phyloP scores from a whole-genome alignment of 192 early-diverging fungal species.

The Coemansia aciculifera region DNA sequence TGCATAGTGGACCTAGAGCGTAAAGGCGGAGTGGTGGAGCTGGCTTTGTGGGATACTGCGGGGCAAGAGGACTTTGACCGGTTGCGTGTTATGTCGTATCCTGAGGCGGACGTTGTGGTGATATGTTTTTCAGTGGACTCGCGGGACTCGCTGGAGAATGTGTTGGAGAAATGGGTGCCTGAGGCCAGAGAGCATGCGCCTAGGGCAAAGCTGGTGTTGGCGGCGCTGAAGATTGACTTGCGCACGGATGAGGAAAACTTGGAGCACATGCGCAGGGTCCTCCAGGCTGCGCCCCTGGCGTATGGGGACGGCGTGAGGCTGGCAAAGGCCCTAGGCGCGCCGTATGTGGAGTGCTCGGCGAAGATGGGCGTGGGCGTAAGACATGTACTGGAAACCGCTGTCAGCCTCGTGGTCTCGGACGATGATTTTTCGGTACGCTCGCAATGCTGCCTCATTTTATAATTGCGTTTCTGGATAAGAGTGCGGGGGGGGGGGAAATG shows the following conservation, averaged over 20 bases:
- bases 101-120: conserved; percentile 89
- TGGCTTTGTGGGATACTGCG: conserved; percentile 97
- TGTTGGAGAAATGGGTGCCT: conserved; percentile 54
- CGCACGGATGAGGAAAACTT: conserved; percentile 26
- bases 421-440: conserved; percentile 6
- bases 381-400: conserved; percentile 58
- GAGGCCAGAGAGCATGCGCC: conserved; percentile 34
- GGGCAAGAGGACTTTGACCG: conserved; percentile 97
- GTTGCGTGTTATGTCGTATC: conserved; percentile 87
- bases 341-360: conserved; percentile 83
- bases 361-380: conserved; percentile 32
- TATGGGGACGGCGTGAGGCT: conserved; percentile 61
- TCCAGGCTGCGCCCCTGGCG: conserved; percentile 11
- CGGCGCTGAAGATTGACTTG: conserved; percentile 54
- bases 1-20: conserved; percentile 86
- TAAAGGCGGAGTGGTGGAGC: conserved; percentile 81
- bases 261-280: conserved; percentile 57
- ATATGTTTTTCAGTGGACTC: conserved; percentile 91
- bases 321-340: conserved; percentile 65
- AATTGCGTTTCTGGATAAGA: neutral
- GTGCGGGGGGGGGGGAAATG: neutral
- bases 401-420: conserved; percentile 49
- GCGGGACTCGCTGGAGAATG: conserved; percentile 79
- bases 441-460: conserved; percentile 37
- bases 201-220: conserved; percentile 23